Evolutionary conservation across 208 protist genomes (phyloP).

Genomic region (Trypanosoma melophagium): DNA sequence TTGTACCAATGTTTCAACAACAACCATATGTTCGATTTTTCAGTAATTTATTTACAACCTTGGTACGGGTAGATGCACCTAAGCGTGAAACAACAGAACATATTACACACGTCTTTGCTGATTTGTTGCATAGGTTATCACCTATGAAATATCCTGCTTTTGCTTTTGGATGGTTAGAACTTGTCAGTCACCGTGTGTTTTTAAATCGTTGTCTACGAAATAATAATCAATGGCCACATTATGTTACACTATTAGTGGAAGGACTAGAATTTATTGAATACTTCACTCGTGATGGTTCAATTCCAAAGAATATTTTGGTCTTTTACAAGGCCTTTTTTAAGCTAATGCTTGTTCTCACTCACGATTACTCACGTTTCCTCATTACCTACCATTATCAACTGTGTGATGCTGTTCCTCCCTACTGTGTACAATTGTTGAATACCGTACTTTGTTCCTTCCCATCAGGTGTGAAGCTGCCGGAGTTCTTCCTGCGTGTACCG

Average conservation of each 20-base stretch:
- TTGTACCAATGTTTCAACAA: constrained; percentile 94
- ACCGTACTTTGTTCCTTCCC: constrained; percentile 97
- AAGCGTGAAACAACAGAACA: constrained; percentile 52
- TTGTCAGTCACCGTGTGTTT: constrained; percentile 96
- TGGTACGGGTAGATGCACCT: constrained; percentile 65
- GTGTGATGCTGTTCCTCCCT: constrained; percentile 93
- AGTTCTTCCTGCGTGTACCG: constrained; percentile 85
- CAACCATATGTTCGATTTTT: constrained; percentile 97
- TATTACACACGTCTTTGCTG: constrained; percentile 88
- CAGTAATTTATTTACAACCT: constrained; percentile 87
- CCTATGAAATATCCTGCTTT: constrained; percentile 96
- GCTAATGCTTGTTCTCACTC: constrained; percentile 96
- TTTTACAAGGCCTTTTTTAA: constrained; percentile 92
- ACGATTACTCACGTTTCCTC: constrained; percentile 99
- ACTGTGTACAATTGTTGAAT: constrained; percentile 98
- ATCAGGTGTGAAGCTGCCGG: constrained; percentile 94
- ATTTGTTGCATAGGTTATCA: constrained; percentile 83
- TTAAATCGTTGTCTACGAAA: constrained; percentile 95
- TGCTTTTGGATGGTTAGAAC: constrained; percentile 98
- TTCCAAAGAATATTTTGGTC: constrained; percentile 71
- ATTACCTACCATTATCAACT: constrained; percentile 97
- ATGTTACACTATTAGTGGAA: constrained; percentile 67
- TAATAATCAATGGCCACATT: constrained; percentile 48
- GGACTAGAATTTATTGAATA: constrained; percentile 79
- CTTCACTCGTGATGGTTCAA: constrained; percentile 53